phyloP scores from a whole-genome alignment of 257 asterid genomes.

The Forsythia suspensa region DNA sequence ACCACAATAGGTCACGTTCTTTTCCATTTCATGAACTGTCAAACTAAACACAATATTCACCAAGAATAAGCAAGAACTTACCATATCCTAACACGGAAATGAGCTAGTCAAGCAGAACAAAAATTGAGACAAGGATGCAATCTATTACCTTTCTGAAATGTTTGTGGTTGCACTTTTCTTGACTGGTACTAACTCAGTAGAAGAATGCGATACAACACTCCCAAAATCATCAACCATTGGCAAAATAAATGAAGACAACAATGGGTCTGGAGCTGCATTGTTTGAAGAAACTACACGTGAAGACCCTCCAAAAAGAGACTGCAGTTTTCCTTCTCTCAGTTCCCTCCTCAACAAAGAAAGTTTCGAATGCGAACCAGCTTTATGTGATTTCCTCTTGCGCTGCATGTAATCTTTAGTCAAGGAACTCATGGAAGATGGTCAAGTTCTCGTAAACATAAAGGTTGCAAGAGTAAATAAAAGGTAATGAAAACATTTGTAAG shows the following conservation, averaged over 20 bases:
- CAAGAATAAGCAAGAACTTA: background rate
- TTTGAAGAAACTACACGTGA: conserved; percentile 38
- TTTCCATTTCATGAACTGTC: background rate
- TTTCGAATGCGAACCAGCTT: conserved; percentile 36
- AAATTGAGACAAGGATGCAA: too few relatives aligned
- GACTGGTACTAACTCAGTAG: conserved; percentile 24
- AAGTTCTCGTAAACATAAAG: background rate
- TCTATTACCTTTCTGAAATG: conserved; percentile 35
- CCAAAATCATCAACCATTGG: conserved; percentile 47
- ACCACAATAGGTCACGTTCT: too few relatives aligned
- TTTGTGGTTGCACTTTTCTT: conserved; percentile 34
- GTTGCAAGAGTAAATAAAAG: background rate
- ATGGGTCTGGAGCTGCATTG: conserved; percentile 53
- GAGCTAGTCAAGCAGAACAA: background rate
- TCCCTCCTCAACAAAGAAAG: conserved; percentile 55
- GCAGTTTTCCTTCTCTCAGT: conserved; percentile 56
- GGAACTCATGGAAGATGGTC: conserved; percentile 30
- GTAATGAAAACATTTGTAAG: background rate
- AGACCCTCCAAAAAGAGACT: conserved; percentile 56
- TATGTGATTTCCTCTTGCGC: conserved; percentile 58
- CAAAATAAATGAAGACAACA: conserved; percentile 53
- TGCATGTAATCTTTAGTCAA: conserved; percentile 50
- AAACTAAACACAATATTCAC: background rate
- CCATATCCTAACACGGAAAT: background rate
- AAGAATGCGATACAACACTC: conserved; percentile 31